phyloP scores from a whole-genome alignment of 495 filamentous ascomycete genomes.

The Zalerion maritima region DNA sequence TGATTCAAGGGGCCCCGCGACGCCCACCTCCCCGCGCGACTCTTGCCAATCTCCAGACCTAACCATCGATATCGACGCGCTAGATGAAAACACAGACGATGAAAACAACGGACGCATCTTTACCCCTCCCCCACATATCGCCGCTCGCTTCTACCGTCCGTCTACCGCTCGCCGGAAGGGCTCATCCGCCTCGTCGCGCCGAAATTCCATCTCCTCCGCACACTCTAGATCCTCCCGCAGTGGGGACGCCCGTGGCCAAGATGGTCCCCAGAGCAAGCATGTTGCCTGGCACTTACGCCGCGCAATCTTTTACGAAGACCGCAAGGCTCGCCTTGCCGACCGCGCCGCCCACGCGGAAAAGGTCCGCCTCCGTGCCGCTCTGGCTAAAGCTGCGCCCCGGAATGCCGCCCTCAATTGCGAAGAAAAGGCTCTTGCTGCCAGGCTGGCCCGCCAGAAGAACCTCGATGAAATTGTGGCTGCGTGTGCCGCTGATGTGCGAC shows the following conservation, averaged over 20 bases:
- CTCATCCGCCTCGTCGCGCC: constrained; percentile 72
- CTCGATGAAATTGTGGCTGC: constrained; percentile 84
- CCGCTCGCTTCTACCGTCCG: constrained; percentile 69
- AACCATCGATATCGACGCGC: constrained; percentile 19
- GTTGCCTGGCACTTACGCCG: constrained; percentile 83
- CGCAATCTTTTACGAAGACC: constrained; percentile 79
- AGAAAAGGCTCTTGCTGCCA: constrained; percentile 76
- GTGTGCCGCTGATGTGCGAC: constrained; percentile 87
- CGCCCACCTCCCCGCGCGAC: constrained; percentile 18
- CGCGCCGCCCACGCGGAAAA: constrained; percentile 91
- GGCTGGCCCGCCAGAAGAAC: constrained; percentile 79
- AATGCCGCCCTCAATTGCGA: constrained; percentile 47
- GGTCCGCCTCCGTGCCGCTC: constrained; percentile 79
- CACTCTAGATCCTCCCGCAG: constrained; percentile 54
- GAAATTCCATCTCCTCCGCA: constrained; percentile 76
- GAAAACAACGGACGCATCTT: constrained; percentile 25
- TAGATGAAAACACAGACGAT: constrained; percentile 14
- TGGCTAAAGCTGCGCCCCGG: constrained; percentile 61
- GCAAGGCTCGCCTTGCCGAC: constrained; percentile 86
- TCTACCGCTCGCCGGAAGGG: constrained; percentile 58
- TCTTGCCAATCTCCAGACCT: constrained; percentile 18
- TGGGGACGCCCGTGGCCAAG: constrained; percentile 45
- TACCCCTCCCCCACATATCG: constrained; percentile 67
- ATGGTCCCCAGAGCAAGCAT: constrained; percentile 62
- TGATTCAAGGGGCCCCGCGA: constrained; percentile 24